Percentiles rank a stretch among this genome's conserved stretches.
phyloP scores from a whole-genome alignment of 1,284 basidiomycete genomes.

The Tylopilus sp. region DNA sequence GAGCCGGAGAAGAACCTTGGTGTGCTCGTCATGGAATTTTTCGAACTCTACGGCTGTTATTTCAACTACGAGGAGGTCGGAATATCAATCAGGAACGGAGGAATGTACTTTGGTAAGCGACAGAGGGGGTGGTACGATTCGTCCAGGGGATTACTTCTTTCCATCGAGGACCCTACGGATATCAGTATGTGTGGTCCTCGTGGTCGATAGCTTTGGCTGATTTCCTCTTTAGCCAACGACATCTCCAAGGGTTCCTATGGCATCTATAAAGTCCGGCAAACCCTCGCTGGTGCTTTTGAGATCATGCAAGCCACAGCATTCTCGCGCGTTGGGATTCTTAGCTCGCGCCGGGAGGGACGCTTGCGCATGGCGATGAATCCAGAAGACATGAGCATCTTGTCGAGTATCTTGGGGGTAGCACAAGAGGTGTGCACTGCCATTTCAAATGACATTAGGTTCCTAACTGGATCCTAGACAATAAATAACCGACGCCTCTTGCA shows the following conservation, averaged over 20 bases:
- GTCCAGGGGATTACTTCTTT: conserved; percentile 60
- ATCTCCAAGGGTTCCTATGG: conserved; percentile 87
- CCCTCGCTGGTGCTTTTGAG: conserved; percentile 83
- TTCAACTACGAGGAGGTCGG: conserved; percentile 94
- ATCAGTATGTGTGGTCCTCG: conserved; percentile 52
- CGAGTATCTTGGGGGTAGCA: conserved; percentile 77
- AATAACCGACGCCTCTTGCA: conserved; percentile 67
- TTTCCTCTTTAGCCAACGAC: conserved; percentile 70
- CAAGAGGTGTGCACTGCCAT: conserved; percentile 59
- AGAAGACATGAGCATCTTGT: conserved; percentile 76
- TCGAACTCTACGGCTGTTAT: conserved; percentile 90
- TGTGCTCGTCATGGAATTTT: conserved; percentile 91
- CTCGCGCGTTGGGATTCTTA: conserved; percentile 54
- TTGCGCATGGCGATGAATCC: conserved; percentile 48
- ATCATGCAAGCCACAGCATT: conserved; percentile 75
- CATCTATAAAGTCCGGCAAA: conserved; percentile 77
- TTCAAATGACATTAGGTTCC: conserved; percentile 1
- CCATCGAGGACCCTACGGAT: conserved; percentile 96
- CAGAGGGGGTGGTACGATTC: conserved; percentile 76
- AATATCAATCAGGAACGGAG: conserved; percentile 83
- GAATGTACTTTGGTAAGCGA: conserved; percentile 80
- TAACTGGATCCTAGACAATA: conserved; percentile 49
- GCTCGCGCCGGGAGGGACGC: conserved; percentile 47
- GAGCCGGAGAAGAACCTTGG: conserved; percentile 86
- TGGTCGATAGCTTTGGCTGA: conserved; percentile 6